Percentiles rank a stretch among this genome's conserved stretches.
phyloP scores from a whole-genome alignment of 2,329 filamentous ascomycete genomes.

The Fusarium bulbicola region DNA sequence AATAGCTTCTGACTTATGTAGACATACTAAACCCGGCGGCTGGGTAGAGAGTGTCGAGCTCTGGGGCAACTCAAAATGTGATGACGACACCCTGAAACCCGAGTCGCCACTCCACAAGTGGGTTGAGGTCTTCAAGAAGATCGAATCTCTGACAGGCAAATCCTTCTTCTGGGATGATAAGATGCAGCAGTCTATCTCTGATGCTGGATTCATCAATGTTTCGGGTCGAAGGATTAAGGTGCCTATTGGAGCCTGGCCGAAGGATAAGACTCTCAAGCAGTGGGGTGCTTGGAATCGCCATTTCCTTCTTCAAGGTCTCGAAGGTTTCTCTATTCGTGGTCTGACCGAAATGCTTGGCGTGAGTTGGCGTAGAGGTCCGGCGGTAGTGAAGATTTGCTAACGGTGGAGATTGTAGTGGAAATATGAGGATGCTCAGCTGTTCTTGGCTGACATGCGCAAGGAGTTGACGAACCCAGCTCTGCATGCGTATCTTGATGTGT shows the following conservation, averaged over 20 bases:
- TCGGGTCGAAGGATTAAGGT: conserved; percentile 32
- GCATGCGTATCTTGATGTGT: conserved; percentile 28
- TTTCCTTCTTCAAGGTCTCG: conserved; percentile 35
- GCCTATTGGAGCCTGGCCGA: conserved; percentile 43
- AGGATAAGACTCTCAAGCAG: conserved; percentile 41
- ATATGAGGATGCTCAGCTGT: conserved; percentile 31
- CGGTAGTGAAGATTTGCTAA: background rate
- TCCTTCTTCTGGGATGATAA: conserved; percentile 23
- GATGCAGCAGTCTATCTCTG: conserved; percentile 13
- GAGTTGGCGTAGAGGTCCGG: background rate
- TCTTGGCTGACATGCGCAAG: conserved; percentile 22
- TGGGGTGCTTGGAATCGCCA: conserved; percentile 41
- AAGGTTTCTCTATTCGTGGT: conserved; percentile 38
- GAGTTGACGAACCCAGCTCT: conserved; percentile 20
- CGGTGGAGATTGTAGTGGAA: background rate
- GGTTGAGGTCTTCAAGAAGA: conserved; percentile 9
- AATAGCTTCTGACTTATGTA: conserved; percentile 43
- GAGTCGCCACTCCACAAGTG: conserved; percentile 18
- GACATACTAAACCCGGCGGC: conserved; percentile 26
- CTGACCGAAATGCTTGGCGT: conserved; percentile 34
- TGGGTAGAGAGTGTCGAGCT: conserved; percentile 35
- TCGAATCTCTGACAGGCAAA: conserved; percentile 17
- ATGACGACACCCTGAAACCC: conserved; percentile 38
- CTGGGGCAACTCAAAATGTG: conserved; percentile 31
- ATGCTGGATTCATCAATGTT: conserved; percentile 35